Evolutionary conservation across 495 filamentous ascomycete genomes (phyloP).

Genomic region (Glutinoglossum americanum): DNA sequence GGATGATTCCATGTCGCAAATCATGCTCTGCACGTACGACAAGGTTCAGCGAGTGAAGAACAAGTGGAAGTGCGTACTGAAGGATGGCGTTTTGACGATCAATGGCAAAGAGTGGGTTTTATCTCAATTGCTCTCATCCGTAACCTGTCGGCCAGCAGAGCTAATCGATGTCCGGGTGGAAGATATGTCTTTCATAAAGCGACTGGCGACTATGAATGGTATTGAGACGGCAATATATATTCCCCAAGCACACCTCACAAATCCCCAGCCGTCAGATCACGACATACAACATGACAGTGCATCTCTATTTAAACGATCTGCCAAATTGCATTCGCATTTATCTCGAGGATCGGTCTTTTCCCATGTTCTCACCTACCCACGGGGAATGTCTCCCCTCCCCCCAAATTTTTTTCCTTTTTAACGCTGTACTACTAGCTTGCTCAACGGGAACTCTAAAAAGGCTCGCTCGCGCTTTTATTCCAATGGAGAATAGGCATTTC

Average conservation of each 20-base stretch:
- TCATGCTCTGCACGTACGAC: slow-evolving; percentile 98
- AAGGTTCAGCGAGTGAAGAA: slow-evolving; percentile 99
- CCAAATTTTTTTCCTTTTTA: neutral
- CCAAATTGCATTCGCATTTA: no score
- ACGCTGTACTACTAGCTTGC: neutral
- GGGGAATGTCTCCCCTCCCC: no score
- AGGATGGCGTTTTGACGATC: slow-evolving; percentile 85
- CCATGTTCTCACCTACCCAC: no score
- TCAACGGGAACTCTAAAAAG: no score
- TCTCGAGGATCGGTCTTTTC: no score
- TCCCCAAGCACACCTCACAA: no score
- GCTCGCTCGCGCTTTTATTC: neutral
- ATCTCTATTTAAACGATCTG: no score
- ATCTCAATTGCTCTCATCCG: neutral
- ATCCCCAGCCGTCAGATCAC: no score
- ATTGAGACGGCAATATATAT: slow-evolving; percentile 8
- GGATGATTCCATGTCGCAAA: slow-evolving; percentile 52
- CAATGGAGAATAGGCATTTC: neutral
- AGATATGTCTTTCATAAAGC: slow-evolving; percentile 96
- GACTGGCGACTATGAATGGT: slow-evolving; percentile 95
- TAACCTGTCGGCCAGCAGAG: neutral
- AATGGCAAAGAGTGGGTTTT: slow-evolving; percentile 60
- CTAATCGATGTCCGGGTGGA: slow-evolving; percentile 7
- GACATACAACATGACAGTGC: no score
- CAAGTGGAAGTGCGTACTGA: slow-evolving; percentile 99